Conservation (phyloP, 73 alveolate species). For the Tetrahymena borealis region DNA sequence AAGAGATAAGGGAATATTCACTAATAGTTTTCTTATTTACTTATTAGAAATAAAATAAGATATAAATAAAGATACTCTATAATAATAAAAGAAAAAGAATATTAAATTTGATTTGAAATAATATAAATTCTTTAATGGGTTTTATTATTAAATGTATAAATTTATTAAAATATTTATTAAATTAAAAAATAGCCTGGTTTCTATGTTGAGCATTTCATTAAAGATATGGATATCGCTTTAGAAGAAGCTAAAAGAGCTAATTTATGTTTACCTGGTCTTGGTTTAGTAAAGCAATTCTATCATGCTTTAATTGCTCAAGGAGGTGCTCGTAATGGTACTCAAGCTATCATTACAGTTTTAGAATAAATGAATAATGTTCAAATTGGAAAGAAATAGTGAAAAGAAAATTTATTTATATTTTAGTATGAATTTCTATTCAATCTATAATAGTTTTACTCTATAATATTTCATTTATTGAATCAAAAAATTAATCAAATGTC, state of each 20-base stretch:
- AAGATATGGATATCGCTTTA: conserved; percentile 75
- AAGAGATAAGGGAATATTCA: no score
- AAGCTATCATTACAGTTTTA: conserved; percentile 60
- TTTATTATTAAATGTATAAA: no score
- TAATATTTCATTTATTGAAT: no score
- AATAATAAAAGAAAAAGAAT: no score
- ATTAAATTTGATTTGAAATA: no score
- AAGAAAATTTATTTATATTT: conserved; percentile 3
- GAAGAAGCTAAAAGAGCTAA: conserved; percentile 76
- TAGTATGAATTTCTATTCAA: neutral
- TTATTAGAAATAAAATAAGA: no score
- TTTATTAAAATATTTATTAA: neutral
- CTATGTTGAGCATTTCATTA: conserved; percentile 82
- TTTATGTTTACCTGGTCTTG: conserved; percentile 75
- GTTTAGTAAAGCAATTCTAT: conserved; percentile 62
- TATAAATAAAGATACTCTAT: no score
- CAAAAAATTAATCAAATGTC: no score
- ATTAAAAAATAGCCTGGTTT: conserved; percentile 60
- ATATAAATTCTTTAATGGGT: no score
- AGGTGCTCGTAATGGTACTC: conserved; percentile 66
- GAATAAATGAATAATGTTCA: conserved; percentile 61
- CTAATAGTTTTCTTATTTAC: no score
- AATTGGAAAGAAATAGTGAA: conserved; percentile 13
- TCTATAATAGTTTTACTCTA: no score
- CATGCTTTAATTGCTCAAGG: conserved; percentile 69